Conservation (phyloP, 2,329 filamentous ascomycete genomes). For the Colletotrichum zoysiae region DNA sequence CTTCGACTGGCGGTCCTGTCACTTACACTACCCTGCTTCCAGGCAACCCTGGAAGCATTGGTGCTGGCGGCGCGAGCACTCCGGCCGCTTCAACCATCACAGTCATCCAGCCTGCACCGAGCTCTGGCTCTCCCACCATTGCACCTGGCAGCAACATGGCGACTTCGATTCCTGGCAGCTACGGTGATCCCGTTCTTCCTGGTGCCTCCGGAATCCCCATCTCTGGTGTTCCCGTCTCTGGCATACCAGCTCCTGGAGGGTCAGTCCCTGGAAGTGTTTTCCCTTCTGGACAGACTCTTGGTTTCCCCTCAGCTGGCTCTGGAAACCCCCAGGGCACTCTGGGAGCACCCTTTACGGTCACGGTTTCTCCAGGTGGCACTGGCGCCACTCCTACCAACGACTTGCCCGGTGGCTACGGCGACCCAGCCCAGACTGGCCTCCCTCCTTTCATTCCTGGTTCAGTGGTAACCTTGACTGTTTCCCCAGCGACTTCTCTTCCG, state of each 20-base stretch:
- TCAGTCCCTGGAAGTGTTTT: background rate
- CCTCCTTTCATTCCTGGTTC: constrained; percentile 13
- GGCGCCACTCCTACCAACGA: background rate
- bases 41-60: background rate
- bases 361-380: background rate
- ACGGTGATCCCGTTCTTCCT: constrained; percentile 22
- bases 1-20: background rate
- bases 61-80: background rate
- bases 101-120: constrained; percentile 4
- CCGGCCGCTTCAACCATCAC: constrained; percentile 23
- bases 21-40: constrained; percentile 10
- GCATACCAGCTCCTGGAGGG: background rate
- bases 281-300: background rate
- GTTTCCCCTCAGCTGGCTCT: background rate
- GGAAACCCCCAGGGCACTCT: background rate
- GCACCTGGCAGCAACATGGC: background rate
- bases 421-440: constrained; percentile 6
- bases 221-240: constrained; percentile 7
- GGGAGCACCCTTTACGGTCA: background rate
- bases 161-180: constrained; percentile 19
- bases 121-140: background rate
- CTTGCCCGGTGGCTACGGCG: constrained; percentile 29
- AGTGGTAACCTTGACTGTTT: constrained; percentile 2
- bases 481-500: background rate
- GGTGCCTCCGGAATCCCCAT: background rate